A percentile compares a stretch with the other conserved stretches of the same genome.
These are phyloP conservation scores for Apiotrichum siamense DNA, from an alignment of 1,284 basidiomycete species.

Conservation along the genomic window DNA sequence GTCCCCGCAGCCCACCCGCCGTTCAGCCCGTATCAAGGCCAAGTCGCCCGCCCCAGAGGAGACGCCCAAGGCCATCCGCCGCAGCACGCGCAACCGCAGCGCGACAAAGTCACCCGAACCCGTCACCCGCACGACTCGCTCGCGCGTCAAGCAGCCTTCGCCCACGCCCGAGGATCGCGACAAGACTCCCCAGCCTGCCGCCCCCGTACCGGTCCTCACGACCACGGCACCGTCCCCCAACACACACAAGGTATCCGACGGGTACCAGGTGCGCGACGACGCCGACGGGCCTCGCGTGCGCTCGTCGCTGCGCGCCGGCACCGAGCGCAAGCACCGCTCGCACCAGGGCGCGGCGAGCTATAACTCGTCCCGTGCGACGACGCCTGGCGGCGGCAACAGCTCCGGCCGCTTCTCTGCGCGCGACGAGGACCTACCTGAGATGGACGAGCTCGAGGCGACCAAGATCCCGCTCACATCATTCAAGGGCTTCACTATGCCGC, in stretches of 20 bases:
- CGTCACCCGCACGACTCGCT: neutral
- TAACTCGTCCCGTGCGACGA: slow-evolving; percentile 29
- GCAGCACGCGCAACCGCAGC: slow-evolving; percentile 8
- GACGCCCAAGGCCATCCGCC: slow-evolving; percentile 25
- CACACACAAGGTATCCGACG: neutral
- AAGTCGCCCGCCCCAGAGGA: slow-evolving; percentile 8
- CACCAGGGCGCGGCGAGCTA: slow-evolving; percentile 39
- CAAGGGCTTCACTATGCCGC: slow-evolving; percentile 32
- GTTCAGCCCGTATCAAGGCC: slow-evolving; percentile 30
- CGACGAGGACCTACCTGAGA: slow-evolving; percentile 44
- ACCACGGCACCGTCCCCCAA: slow-evolving; percentile 40
- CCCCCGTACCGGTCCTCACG: slow-evolving; percentile 31
- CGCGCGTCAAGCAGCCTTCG: slow-evolving; percentile 7
- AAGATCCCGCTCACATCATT: slow-evolving; percentile 39
- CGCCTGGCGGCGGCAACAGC: slow-evolving; percentile 20
- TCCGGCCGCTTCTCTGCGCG: slow-evolving; percentile 43
- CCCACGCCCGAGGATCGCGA: slow-evolving; percentile 23
- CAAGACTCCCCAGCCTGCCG: slow-evolving; percentile 21
- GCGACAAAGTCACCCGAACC: slow-evolving; percentile 8
- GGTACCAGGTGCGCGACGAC: slow-evolving; percentile 31
- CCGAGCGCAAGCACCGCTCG: slow-evolving; percentile 31
- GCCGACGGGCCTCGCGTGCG: slow-evolving; percentile 23
- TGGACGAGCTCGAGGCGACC: slow-evolving; percentile 41
- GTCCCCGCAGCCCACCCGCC: slow-evolving; percentile 27
- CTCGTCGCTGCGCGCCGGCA: slow-evolving; percentile 36